A percentile compares a stretch with the other conserved stretches of the same genome.
Conservation (phyloP, 345 rosid genomes). For the Dipteronia dyeriana region DNA sequence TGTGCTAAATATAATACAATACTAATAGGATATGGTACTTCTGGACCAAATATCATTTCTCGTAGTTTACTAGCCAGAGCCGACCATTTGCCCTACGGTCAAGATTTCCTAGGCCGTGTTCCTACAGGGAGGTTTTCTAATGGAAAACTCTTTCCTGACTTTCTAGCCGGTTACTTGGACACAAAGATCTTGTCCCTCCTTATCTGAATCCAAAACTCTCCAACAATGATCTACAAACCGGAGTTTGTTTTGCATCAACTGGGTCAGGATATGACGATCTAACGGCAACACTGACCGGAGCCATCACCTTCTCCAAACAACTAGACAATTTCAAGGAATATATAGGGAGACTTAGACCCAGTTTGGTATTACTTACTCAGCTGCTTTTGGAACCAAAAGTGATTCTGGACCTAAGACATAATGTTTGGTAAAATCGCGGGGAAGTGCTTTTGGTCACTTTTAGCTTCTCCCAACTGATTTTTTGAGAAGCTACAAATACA, state of each 20-base stretch:
- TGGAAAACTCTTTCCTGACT: slow-evolving; percentile 48
- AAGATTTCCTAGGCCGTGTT: slow-evolving; percentile 28
- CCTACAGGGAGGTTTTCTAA: slow-evolving; percentile 57
- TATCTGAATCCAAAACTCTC: slow-evolving; percentile 42
- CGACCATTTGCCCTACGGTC: slow-evolving; percentile 46
- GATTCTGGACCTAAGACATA: too few relatives aligned
- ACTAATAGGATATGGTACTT: too few relatives aligned
- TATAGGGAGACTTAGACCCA: slow-evolving; percentile 36
- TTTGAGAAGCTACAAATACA: too few relatives aligned
- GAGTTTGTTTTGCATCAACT: slow-evolving; percentile 49
- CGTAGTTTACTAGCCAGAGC: slow-evolving; percentile 25
- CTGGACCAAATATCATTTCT: too few relatives aligned
- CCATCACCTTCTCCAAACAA: slow-evolving; percentile 47
- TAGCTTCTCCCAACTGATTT: too few relatives aligned
- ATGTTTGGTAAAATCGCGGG: too few relatives aligned
- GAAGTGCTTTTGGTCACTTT: too few relatives aligned
- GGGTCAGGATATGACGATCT: slow-evolving; percentile 46
- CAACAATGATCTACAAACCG: slow-evolving; percentile 24
- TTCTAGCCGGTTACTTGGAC: slow-evolving; percentile 33
- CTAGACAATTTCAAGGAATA: slow-evolving; percentile 40
- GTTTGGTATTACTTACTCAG: too few relatives aligned
- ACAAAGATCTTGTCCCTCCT: slow-evolving; percentile 44
- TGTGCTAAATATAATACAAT: too few relatives aligned
- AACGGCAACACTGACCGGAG: slow-evolving; percentile 18
- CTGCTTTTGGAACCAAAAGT: too few relatives aligned